Evolutionary conservation across 225 moss, liverwort and hornwort species (phyloP).

Genomic region (Thuidium tamariscinum): DNA sequence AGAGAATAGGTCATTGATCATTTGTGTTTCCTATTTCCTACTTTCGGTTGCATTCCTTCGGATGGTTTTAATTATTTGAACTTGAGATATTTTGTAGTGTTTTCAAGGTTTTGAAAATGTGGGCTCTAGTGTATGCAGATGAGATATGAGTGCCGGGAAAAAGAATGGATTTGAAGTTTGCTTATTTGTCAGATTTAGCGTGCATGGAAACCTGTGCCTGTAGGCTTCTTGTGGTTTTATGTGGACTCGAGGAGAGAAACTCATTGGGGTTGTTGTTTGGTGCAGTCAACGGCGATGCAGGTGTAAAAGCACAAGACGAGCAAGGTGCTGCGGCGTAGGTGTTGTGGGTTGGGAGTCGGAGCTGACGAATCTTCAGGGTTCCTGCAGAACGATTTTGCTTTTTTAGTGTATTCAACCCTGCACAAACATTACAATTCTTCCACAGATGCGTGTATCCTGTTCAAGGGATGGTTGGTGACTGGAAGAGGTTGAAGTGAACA

Average conservation of each 20-base stretch:
- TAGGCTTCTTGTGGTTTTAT: background rate
- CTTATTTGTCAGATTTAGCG: background rate
- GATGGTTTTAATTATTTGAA: background rate
- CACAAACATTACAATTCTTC: slow-evolving; percentile 52
- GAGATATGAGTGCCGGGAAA: background rate
- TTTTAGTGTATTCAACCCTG: slow-evolving; percentile 29
- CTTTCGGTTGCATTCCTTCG: background rate
- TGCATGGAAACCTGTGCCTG: background rate
- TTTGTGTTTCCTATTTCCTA: background rate
- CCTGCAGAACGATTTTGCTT: slow-evolving; percentile 29
- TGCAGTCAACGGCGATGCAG: slow-evolving; percentile 31
- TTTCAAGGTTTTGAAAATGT: background rate
- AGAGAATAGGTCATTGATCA: background rate
- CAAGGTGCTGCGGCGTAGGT: slow-evolving; percentile 36
- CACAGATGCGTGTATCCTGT: slow-evolving; percentile 40
- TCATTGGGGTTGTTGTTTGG: background rate
- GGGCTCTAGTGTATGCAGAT: background rate
- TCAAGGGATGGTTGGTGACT: slow-evolving; percentile 45
- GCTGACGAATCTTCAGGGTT: slow-evolving; percentile 1
- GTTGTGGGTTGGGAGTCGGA: background rate
- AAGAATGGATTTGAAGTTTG: background rate
- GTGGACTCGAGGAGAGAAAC: background rate
- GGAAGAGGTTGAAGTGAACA: slow-evolving; percentile 40
- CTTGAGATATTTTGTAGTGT: background rate
- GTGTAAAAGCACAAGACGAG: slow-evolving; percentile 27